phyloP scores from a whole-genome alignment of 2,329 filamentous ascomycete species.

The Paramyrothecium sp. region DNA sequence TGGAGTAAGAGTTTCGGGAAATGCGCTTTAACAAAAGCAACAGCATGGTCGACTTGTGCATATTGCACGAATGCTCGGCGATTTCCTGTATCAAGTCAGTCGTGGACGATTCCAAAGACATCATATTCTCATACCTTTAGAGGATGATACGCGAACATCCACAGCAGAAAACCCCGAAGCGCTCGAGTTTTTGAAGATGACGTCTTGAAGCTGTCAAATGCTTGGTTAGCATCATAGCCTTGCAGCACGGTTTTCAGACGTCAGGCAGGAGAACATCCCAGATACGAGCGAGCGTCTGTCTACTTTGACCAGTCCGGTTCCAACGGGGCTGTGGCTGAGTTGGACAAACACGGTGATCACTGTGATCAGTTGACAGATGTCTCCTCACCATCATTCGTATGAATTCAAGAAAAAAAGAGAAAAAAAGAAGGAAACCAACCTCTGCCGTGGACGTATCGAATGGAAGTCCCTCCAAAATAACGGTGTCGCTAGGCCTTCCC shows the following conservation, averaged over 20 bases:
- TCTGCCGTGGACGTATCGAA: slow-evolving; percentile 47
- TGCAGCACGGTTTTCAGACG: too few relatives aligned
- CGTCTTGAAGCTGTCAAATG: slow-evolving; percentile 33
- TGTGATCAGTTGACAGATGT: too few relatives aligned
- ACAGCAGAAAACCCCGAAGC: slow-evolving; percentile 33
- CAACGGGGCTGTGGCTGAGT: too few relatives aligned
- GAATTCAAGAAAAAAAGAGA: slow-evolving; percentile 8
- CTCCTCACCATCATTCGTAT: too few relatives aligned
- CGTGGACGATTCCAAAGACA: neutral
- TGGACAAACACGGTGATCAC: too few relatives aligned
- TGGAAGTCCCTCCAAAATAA: slow-evolving; percentile 55
- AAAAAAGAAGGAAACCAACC: slow-evolving; percentile 37
- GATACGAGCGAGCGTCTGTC: too few relatives aligned
- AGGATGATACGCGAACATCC: slow-evolving; percentile 36
- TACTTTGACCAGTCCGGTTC: too few relatives aligned
- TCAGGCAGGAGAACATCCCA: too few relatives aligned
- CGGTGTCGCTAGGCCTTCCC: slow-evolving; percentile 45
- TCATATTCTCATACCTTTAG: slow-evolving; percentile 23
- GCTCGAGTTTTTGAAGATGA: slow-evolving; percentile 29
- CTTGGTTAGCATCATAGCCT: too few relatives aligned
- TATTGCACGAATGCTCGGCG: slow-evolving; percentile 42
- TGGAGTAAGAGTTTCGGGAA: slow-evolving; percentile 37
- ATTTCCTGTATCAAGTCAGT: slow-evolving; percentile 29
- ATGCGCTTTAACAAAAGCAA: slow-evolving; percentile 40
- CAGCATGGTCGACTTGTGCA: slow-evolving; percentile 34